Conservation (phyloP, 768 basidiomycete species). For the Amanita pallidorosea region DNA sequence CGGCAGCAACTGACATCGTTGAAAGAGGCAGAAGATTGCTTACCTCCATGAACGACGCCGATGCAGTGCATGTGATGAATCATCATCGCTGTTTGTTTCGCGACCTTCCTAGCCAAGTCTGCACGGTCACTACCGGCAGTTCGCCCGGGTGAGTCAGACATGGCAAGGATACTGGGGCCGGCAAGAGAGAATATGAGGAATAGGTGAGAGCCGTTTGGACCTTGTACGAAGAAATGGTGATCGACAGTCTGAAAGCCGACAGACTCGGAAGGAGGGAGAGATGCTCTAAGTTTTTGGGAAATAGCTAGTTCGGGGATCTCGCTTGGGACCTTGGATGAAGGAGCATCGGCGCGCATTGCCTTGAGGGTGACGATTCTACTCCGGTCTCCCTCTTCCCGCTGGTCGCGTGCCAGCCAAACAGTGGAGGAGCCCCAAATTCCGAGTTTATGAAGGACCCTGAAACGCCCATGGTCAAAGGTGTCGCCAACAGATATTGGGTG, state of each 20-base stretch:
- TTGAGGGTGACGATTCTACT: conserved; percentile 14
- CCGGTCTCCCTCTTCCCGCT: conserved; percentile 7
- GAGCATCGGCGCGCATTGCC: background rate
- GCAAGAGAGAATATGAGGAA: conserved; percentile 36
- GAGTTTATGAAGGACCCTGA: conserved; percentile 36
- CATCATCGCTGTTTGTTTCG: conserved; percentile 16
- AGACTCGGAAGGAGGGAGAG: conserved; percentile 17
- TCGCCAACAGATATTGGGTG: conserved; percentile 43
- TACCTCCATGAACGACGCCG: conserved; percentile 8
- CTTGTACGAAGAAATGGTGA: conserved; percentile 33
- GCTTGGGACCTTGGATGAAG: background rate
- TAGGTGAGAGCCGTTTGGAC: conserved; percentile 41
- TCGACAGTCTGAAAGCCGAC: conserved; percentile 19
- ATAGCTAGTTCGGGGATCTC: background rate
- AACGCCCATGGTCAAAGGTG: conserved; percentile 31
- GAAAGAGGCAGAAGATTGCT: conserved; percentile 18
- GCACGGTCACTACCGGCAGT: conserved; percentile 18
- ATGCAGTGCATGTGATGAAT: conserved; percentile 20
- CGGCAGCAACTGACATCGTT: too few species aligned
- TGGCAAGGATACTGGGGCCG: conserved; percentile 18
- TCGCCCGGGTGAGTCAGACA: conserved; percentile 20
- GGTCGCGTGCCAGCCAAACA: conserved; percentile 24
- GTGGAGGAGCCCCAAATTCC: conserved; percentile 34
- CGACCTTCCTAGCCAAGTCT: conserved; percentile 24
- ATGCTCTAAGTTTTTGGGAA: conserved; percentile 21